Percentiles rank a stretch among this genome's conserved stretches.
These are phyloP conservation scores for Acacia crassicarpa DNA, from an alignment of 306 rosid species.

Conservation along the genomic window DNA sequence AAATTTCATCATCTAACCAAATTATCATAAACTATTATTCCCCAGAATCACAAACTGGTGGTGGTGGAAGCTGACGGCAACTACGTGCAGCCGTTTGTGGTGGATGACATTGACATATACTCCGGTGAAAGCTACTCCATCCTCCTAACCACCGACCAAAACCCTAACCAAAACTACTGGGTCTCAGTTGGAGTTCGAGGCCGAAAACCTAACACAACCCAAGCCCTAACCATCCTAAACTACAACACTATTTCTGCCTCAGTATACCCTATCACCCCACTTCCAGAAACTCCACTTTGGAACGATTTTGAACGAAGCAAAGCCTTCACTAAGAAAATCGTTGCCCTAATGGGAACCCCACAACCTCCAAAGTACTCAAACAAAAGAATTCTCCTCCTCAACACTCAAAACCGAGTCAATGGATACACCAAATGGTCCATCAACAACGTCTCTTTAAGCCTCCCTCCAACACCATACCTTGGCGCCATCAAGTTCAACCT, in stretches of 20 bases:
- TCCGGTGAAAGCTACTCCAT: conserved; percentile 86
- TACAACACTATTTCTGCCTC: conserved; percentile 56
- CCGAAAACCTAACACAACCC: conserved; percentile 61
- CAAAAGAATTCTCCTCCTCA: conserved; percentile 65
- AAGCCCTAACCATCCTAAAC: conserved; percentile 60
- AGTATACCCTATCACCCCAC: conserved; percentile 60
- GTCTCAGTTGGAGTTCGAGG: conserved; percentile 66
- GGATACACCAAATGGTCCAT: conserved; percentile 73
- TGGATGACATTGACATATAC: conserved; percentile 74
- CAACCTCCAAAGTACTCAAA: conserved; percentile 50
- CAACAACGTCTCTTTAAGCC: conserved; percentile 62
- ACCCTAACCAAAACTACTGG: conserved; percentile 77
- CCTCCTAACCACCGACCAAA: conserved; percentile 64
- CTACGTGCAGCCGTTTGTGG: conserved; percentile 61
- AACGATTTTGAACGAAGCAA: conserved; percentile 64
- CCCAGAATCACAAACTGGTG: conserved; percentile 69
- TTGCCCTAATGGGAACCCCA: conserved; percentile 60
- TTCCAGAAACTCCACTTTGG: conserved; percentile 67
- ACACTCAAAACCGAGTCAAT: conserved; percentile 65
- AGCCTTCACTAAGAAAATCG: conserved; percentile 47
- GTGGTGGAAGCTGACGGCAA: conserved; percentile 94
- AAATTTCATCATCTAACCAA: not conserved
- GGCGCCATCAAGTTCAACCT: conserved; percentile 43
- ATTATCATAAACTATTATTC: not conserved
- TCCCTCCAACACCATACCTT: conserved; percentile 72